phyloP scores from a whole-genome alignment of 306 rosid genomes.

The Gastrolobium villosum region DNA sequence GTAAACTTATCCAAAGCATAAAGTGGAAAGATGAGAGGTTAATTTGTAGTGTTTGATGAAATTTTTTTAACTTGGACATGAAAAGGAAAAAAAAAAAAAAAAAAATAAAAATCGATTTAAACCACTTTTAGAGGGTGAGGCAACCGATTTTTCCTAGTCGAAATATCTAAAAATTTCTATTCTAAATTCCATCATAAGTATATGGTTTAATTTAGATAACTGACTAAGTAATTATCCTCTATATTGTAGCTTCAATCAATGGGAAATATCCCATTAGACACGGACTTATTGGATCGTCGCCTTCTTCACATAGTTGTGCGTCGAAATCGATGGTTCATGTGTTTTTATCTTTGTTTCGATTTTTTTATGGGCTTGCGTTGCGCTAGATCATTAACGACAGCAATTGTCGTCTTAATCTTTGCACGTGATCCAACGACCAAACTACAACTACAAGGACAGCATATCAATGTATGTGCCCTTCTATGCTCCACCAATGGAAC shows the following conservation, averaged over 20 bases:
- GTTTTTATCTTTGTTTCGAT: constrained; percentile 35
- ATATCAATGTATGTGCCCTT: constrained; percentile 37
- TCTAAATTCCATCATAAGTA: background rate
- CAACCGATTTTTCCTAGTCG: background rate
- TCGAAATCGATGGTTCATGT: constrained; percentile 14
- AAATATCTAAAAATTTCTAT: constrained; percentile 25
- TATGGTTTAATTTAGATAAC: constrained; percentile 1
- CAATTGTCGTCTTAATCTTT: background rate
- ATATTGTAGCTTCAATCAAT: background rate
- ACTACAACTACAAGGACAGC: background rate
- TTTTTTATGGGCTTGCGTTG: constrained; percentile 9
- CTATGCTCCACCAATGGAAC: constrained; percentile 6
- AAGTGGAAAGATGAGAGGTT: constrained; percentile 42
- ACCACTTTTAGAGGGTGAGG: constrained; percentile 15
- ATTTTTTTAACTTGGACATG: constrained; percentile 50
- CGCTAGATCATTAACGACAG: constrained; percentile 39
- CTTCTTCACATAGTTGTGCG: background rate
- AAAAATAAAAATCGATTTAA: background rate
- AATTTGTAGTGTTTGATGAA: constrained; percentile 40
- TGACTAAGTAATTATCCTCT: background rate
- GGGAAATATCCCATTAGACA: constrained; percentile 17
- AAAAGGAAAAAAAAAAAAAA: background rate
- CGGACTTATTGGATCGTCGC: background rate
- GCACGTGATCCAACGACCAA: constrained; percentile 38
- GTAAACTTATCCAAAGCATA: constrained; percentile 49